Conservation (phyloP, 2,329 filamentous ascomycete species). For the Apiospora marii region DNA sequence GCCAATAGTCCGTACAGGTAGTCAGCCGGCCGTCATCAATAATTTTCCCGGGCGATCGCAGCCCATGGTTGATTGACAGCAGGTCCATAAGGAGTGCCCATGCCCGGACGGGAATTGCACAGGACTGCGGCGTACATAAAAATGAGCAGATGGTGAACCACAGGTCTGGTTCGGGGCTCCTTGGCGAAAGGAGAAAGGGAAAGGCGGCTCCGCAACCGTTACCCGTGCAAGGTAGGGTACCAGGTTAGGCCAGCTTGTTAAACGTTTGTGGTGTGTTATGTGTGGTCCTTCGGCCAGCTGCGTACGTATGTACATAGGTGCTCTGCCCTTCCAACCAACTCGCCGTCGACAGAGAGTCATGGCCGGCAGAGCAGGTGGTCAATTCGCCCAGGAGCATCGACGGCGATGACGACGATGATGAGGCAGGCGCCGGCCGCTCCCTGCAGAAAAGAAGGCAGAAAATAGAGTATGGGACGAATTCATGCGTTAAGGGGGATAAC, state of each 20-base stretch:
- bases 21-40: neutral
- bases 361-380: constrained; percentile 9
- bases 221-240: neutral
- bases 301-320: neutral
- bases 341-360: constrained; percentile 3
- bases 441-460: neutral
- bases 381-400: neutral
- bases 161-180: constrained; percentile 5
- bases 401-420: neutral
- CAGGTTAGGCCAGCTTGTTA: neutral
- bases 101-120: constrained; percentile 1
- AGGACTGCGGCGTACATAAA: neutral
- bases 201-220: constrained; percentile 14
- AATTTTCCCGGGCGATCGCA: neutral
- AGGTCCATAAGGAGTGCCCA: constrained; percentile 8
- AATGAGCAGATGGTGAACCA: constrained; percentile 8
- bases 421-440: neutral
- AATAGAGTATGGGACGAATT: constrained; percentile 17
- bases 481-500: neutral
- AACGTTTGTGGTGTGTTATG: constrained; percentile 3
- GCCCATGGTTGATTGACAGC: neutral
- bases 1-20: neutral
- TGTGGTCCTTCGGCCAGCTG: neutral
- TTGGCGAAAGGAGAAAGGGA: constrained; percentile 11
- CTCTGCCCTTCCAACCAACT: neutral